A percentile compares a stretch with the other conserved stretches of the same genome.
phyloP scores from a whole-genome alignment of 306 rosid genomes.

The Cucurbita argyrosperma region DNA sequence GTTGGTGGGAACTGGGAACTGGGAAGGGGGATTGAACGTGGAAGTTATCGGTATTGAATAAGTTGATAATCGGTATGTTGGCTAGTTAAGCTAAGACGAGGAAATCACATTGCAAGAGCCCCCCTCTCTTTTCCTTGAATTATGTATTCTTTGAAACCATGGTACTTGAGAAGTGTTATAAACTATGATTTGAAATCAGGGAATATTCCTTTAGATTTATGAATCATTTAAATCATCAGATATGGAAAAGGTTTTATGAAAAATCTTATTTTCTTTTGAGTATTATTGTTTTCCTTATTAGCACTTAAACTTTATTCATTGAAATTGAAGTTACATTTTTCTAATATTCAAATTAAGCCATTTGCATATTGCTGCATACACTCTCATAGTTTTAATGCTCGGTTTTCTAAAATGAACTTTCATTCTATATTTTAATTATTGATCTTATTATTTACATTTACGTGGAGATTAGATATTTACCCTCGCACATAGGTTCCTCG shows the following conservation, averaged over 20 bases:
- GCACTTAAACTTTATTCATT: neutral
- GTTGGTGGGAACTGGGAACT: neutral
- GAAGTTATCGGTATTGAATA: neutral
- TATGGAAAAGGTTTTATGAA: neutral
- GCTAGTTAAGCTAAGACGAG: neutral
- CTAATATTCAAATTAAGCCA: neutral
- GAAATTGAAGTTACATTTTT: neutral
- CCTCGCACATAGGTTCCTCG: neutral
- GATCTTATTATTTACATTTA: neutral
- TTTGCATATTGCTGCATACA: neutral
- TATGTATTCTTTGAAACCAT: neutral
- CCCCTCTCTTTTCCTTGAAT: neutral
- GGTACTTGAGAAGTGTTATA: neutral
- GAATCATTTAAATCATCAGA: neutral
- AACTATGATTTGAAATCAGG: neutral
- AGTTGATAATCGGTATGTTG: neutral
- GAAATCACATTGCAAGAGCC: neutral
- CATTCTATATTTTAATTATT: neutral
- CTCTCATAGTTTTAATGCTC: neutral
- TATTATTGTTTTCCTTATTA: neutral
- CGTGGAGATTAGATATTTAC: neutral
- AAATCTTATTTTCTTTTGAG: neutral
- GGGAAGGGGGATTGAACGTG: neutral
- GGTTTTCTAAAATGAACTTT: neutral
- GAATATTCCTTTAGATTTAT: neutral